Evolutionary conservation across 805 yeast genomes (phyloP).

Genomic region (Hanseniaspora mollemarum): DNA sequence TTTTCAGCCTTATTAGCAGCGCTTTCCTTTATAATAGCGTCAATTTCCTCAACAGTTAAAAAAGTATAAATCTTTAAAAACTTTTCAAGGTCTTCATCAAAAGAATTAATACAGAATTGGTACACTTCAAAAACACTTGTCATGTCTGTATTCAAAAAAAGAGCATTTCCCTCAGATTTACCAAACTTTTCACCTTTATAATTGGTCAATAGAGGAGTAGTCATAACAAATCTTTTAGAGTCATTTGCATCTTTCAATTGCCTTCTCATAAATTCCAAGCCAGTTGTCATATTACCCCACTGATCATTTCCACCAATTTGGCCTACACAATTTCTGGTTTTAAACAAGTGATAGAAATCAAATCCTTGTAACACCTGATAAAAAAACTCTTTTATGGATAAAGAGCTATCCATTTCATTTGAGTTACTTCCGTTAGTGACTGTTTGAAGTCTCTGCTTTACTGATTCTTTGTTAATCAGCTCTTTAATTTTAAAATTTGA

Average conservation of each 20-base stretch:
- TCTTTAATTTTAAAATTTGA: constrained; percentile 66
- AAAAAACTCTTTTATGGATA: constrained; percentile 89
- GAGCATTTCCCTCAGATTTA: constrained; percentile 92
- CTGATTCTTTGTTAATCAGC: constrained; percentile 83
- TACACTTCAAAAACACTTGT: constrained; percentile 74
- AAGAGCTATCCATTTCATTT: constrained; percentile 16
- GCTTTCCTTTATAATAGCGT: constrained; percentile 44
- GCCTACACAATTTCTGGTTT: constrained; percentile 44
- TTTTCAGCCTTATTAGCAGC: constrained; percentile 48
- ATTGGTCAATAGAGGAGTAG: constrained; percentile 82
- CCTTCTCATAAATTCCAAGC: constrained; percentile 72
- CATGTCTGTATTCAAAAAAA: constrained; percentile 63
- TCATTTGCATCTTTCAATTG: constrained; percentile 27
- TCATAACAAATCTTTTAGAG: constrained; percentile 49
- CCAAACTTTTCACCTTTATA: constrained; percentile 90
- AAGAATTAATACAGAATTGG: constrained; percentile 70
- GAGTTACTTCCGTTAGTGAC: not conserved
- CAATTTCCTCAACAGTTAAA: constrained; percentile 53
- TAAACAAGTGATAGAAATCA: constrained; percentile 76
- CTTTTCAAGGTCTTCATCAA: constrained; percentile 62
- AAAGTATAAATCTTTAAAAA: constrained; percentile 70
- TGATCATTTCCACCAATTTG: constrained; percentile 97
- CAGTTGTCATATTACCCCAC: constrained; percentile 97
- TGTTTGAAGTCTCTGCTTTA: constrained; percentile 59
- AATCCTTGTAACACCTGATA: constrained; percentile 89